Evolutionary conservation across 225 moss, liverwort and hornwort genomes (phyloP).

Genomic region (Rhytidiadelphus loreus): DNA sequence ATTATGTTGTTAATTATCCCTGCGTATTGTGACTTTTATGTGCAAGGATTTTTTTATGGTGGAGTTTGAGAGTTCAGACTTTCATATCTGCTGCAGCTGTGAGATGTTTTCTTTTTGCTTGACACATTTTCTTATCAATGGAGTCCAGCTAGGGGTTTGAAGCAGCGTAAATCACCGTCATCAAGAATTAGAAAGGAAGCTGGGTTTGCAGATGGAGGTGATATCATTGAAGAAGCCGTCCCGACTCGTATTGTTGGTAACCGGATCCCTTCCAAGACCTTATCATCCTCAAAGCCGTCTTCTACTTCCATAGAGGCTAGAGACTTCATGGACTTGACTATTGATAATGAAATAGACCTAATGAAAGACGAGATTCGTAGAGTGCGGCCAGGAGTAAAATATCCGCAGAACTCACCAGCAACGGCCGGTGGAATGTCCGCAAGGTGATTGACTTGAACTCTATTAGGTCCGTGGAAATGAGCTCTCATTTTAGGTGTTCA

Average conservation of each 20-base stretch:
- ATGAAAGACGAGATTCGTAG: conserved; percentile 27
- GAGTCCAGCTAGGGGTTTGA: not conserved
- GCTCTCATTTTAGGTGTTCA: not conserved
- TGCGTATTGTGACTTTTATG: not conserved
- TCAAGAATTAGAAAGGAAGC: not conserved
- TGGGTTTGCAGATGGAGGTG: not conserved
- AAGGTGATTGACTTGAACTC: conserved; percentile 7
- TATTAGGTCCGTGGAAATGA: not conserved
- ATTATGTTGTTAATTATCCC: not conserved
- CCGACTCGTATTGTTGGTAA: not conserved
- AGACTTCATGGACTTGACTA: not conserved
- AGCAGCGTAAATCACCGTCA: not conserved
- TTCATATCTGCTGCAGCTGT: not conserved
- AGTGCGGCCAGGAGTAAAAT: conserved; percentile 11
- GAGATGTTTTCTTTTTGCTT: not conserved
- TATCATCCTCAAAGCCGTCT: conserved; percentile 5
- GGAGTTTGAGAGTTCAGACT: not conserved
- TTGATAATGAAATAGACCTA: not conserved
- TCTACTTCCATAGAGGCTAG: not conserved
- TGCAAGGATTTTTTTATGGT: not conserved
- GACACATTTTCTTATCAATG: not conserved
- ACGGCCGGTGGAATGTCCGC: not conserved
- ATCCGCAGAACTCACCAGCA: not conserved
- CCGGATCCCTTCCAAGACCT: not conserved
- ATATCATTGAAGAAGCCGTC: not conserved